phyloP scores from a whole-genome alignment of 2,329 filamentous ascomycete species.

The Aspergillus alliaceus region DNA sequence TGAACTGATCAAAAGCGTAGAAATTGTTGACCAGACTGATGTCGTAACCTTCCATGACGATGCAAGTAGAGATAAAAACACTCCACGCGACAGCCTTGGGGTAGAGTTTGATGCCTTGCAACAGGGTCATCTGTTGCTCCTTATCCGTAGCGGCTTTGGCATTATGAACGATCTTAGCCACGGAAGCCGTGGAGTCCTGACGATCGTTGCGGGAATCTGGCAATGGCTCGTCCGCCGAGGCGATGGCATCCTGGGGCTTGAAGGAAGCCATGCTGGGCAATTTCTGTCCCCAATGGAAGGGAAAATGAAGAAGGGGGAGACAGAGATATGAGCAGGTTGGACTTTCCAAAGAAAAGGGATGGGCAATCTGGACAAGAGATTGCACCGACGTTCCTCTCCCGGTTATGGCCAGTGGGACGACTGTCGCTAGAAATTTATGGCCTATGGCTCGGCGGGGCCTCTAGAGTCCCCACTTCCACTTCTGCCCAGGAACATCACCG shows the following conservation, averaged over 20 bases:
- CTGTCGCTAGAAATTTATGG: slow-evolving; percentile 17
- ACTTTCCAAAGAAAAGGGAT: not conserved
- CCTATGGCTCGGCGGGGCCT: slow-evolving; percentile 9
- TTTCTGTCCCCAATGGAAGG: slow-evolving; percentile 4
- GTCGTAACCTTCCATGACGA: slow-evolving; percentile 90
- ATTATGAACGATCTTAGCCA: slow-evolving; percentile 39
- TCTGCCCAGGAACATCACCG: not conserved
- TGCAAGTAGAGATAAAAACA: slow-evolving; percentile 83
- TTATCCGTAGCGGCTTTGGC: slow-evolving; percentile 46
- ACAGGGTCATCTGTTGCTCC: slow-evolving; percentile 66
- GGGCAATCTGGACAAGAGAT: not conserved
- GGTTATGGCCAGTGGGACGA: slow-evolving; percentile 8
- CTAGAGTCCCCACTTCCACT: slow-evolving; percentile 8
- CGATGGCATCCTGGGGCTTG: slow-evolving; percentile 31
- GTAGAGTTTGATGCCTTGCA: slow-evolving; percentile 77
- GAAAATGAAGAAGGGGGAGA: not conserved
- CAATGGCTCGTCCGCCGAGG: slow-evolving; percentile 19
- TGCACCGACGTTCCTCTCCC: slow-evolving; percentile 5
- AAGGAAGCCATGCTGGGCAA: slow-evolving; percentile 26
- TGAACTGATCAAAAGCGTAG: slow-evolving; percentile 52
- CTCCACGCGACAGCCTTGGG: slow-evolving; percentile 85
- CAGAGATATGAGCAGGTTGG: not conserved
- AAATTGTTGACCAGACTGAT: slow-evolving; percentile 80
- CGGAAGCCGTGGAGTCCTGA: slow-evolving; percentile 23
- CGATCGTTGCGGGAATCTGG: slow-evolving; percentile 7